phyloP scores from a whole-genome alignment of 2,329 filamentous ascomycete genomes.

The Aaosphaeria pasadenensis region DNA sequence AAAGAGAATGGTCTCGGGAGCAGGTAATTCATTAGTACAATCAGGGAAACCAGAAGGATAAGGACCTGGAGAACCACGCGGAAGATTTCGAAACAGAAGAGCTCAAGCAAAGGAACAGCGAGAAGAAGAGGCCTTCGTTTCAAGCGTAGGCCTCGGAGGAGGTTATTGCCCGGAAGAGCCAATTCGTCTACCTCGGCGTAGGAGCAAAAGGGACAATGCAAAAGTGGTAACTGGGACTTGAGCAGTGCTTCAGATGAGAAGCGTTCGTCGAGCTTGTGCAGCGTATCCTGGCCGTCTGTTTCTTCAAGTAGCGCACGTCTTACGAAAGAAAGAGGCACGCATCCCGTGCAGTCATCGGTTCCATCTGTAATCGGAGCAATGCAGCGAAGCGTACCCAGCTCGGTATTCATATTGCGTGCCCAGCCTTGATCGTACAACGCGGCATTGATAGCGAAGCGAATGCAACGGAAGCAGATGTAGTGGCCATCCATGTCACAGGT shows the following conservation, averaged over 20 bases:
- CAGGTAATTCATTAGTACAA: conserved; percentile 16
- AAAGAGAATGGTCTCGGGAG: conserved; percentile 20
- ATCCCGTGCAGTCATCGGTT: conserved; percentile 62
- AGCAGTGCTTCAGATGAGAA: conserved; percentile 73
- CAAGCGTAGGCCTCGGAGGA: conserved; percentile 21
- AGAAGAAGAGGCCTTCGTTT: conserved; percentile 29
- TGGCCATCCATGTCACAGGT: conserved; percentile 68
- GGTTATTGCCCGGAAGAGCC: conserved; percentile 19
- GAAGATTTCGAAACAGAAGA: conserved; percentile 39
- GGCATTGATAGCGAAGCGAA: conserved; percentile 78
- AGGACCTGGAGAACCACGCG: conserved; percentile 54
- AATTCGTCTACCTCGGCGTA: conserved; percentile 80
- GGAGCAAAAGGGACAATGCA: conserved; percentile 84
- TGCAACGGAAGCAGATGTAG: conserved; percentile 77
- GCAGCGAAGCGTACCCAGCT: conserved; percentile 74
- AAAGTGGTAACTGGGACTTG: conserved; percentile 69
- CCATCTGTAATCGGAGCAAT: conserved; percentile 66
- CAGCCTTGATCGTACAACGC: conserved; percentile 92
- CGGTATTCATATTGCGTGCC: conserved; percentile 72
- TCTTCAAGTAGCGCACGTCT: conserved; percentile 69
- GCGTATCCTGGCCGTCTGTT: conserved; percentile 66
- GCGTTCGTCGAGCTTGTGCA: conserved; percentile 74
- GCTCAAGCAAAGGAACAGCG: conserved; percentile 25
- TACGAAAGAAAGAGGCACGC: conserved; percentile 67
- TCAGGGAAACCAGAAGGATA: conserved; percentile 43